Conservation (phyloP, 495 filamentous ascomycete genomes). For the Aspergillus sclerotiicarbonarius region DNA sequence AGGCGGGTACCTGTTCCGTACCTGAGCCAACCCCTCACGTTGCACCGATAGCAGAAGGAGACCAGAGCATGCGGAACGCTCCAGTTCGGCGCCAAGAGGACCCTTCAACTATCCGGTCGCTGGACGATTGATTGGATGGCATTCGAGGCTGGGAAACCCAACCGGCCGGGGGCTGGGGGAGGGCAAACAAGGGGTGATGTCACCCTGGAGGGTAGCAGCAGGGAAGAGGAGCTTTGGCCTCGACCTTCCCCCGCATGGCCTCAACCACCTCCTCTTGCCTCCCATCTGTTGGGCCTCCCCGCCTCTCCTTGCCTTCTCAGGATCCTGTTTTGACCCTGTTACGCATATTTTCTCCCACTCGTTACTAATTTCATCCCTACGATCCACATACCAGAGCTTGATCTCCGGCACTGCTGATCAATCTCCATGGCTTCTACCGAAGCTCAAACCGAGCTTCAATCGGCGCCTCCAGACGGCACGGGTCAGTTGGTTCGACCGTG, state of each 20-base stretch:
- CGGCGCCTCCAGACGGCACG: slow-evolving; percentile 24
- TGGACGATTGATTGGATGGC: not conserved
- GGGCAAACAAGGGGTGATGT: slow-evolving; percentile 14
- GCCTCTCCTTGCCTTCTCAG: not conserved
- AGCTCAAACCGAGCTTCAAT: slow-evolving; percentile 7
- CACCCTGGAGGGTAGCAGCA: slow-evolving; percentile 7
- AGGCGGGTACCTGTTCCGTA: not conserved
- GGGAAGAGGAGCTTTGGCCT: slow-evolving; percentile 9
- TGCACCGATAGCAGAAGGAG: not conserved
- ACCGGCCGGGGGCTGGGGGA: slow-evolving; percentile 1
- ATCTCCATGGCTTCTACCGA: slow-evolving; percentile 17
- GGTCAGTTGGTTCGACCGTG: slow-evolving; percentile 15
- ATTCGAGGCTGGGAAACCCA: not conserved
- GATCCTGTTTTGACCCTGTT: not conserved
- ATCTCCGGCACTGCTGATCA: slow-evolving; percentile 9
- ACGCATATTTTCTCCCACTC: not conserved
- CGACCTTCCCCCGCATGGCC: slow-evolving; percentile 2
- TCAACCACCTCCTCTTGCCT: not conserved
- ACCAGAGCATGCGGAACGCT: too few species aligned
- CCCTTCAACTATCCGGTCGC: too few species aligned
- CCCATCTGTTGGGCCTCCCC: not conserved
- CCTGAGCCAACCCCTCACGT: not conserved
- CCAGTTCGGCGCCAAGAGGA: too few species aligned
- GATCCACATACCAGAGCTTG: slow-evolving; percentile 5
- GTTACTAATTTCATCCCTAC: slow-evolving; percentile 1